These are phyloP conservation scores for Lasiosphaeria ovina DNA, from an alignment of 495 filamentous ascomycete species.

Conservation along the genomic window DNA sequence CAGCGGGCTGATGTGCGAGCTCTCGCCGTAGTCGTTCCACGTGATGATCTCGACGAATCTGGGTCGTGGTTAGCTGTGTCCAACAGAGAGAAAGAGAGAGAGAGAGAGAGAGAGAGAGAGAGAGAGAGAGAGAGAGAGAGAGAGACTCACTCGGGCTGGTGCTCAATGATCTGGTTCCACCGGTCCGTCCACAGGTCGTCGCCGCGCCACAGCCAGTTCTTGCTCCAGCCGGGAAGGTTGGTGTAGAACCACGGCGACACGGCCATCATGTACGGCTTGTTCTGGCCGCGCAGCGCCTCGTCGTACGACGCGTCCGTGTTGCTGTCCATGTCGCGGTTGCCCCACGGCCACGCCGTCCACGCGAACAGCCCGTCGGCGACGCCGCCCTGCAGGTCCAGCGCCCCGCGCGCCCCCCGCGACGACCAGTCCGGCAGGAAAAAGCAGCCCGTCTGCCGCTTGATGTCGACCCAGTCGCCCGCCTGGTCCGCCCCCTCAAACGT, in stretches of 20 bases:
- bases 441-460: conserved; percentile 43
- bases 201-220: conserved; percentile 59
- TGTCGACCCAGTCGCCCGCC: conserved; percentile 50
- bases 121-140: no score
- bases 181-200: conserved; percentile 63
- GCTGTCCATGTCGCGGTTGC: conserved; percentile 10
- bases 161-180: conserved; percentile 53
- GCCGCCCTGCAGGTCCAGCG: conserved; percentile 1
- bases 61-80: no score
- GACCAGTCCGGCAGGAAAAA: conserved; percentile 63
- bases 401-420: conserved; percentile 42
- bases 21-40: conserved; percentile 44
- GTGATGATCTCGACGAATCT: conserved; percentile 25
- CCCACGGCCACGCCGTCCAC: conserved; percentile 21
- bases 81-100: no score
- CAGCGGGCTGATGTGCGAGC: conserved; percentile 46
- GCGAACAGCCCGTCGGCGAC: conserved; percentile 20
- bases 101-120: conserved; percentile 36
- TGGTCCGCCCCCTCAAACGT: conserved; percentile 39
- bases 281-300: neutral
- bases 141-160: conserved; percentile 48
- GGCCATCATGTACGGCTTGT: conserved; percentile 60
- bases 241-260: conserved; percentile 69
- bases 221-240: conserved; percentile 55
- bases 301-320: conserved; percentile 15